These are phyloP conservation scores for Triticum aestivum DNA, from an alignment of 176 grass and related monocot species.

Conservation along the genomic window DNA sequence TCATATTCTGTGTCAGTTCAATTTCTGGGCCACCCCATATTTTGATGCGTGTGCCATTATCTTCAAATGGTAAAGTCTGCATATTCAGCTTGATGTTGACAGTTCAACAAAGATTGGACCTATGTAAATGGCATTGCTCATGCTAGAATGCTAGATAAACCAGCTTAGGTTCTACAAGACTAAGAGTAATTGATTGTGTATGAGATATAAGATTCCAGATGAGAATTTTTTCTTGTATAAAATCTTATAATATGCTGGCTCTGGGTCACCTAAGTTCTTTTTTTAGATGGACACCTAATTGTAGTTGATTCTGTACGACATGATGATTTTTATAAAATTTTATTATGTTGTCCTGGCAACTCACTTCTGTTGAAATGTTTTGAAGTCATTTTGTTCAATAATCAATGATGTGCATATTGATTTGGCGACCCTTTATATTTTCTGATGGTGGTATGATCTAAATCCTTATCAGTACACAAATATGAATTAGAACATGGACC, in stretches of 20 bases:
- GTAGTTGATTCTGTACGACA: background rate
- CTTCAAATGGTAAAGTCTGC: background rate
- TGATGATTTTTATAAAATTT: background rate
- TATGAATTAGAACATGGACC: background rate
- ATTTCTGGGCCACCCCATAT: background rate
- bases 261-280: background rate
- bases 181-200: background rate
- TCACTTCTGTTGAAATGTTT: background rate
- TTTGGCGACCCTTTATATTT: slow-evolving; percentile 20
- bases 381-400: background rate
- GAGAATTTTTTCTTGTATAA: background rate
- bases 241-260: background rate
- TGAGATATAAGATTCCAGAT: background rate
- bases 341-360: background rate
- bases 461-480: background rate
- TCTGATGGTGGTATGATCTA: background rate
- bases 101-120: background rate
- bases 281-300: background rate
- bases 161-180: background rate
- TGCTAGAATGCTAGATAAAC: background rate
- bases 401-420: background rate
- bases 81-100: background rate
- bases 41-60: background rate
- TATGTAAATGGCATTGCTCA: background rate
- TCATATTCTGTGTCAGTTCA: background rate